Evolutionary conservation across 2,329 filamentous ascomycete genomes (phyloP).

Genomic region (Alternaria angustiovoidea): DNA sequence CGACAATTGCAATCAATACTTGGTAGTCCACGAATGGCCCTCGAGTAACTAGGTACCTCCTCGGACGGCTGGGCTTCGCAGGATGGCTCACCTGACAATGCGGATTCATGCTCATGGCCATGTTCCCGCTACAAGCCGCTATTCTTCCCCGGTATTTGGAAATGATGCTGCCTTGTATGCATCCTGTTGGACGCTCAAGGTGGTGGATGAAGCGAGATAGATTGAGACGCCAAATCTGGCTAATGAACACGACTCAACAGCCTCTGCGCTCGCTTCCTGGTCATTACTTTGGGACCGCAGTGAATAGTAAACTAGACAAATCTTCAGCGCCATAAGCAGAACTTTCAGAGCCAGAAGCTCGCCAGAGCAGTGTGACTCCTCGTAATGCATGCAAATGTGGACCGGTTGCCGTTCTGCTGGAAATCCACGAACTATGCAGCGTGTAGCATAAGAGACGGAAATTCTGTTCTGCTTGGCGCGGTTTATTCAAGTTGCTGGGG

Average conservation of each 20-base stretch:
- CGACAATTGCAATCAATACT: constrained; percentile 46
- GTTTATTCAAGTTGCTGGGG: constrained; percentile 25
- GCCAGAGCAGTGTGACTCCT: constrained; percentile 25
- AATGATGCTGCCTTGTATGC: constrained; percentile 19
- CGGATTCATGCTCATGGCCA: constrained; percentile 29
- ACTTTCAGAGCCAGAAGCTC: constrained; percentile 23
- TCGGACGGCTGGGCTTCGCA: constrained; percentile 18
- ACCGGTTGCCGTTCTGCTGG: constrained; percentile 24
- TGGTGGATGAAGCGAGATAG: constrained; percentile 2
- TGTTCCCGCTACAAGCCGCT: constrained; percentile 18
- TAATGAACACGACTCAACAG: constrained; percentile 6
- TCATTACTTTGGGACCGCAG: constrained; percentile 8
- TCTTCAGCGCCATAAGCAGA: constrained; percentile 24
- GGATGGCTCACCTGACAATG: constrained; percentile 47
- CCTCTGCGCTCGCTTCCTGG: constrained; percentile 6
- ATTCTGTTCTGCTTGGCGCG: constrained; percentile 29
- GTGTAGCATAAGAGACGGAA: constrained; percentile 10
- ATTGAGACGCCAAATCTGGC: constrained; percentile 6
- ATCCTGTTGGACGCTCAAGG: constrained; percentile 18
- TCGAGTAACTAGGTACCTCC: constrained; percentile 40
- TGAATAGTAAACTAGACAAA: constrained; percentile 16
- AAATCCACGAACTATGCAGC: constrained; percentile 14
- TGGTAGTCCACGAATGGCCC: constrained; percentile 46
- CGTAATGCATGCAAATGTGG: constrained; percentile 23
- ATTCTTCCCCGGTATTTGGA: constrained; percentile 28